Evolutionary conservation across 805 yeast genomes (phyloP).

Genomic region (Candida bentonensis): DNA sequence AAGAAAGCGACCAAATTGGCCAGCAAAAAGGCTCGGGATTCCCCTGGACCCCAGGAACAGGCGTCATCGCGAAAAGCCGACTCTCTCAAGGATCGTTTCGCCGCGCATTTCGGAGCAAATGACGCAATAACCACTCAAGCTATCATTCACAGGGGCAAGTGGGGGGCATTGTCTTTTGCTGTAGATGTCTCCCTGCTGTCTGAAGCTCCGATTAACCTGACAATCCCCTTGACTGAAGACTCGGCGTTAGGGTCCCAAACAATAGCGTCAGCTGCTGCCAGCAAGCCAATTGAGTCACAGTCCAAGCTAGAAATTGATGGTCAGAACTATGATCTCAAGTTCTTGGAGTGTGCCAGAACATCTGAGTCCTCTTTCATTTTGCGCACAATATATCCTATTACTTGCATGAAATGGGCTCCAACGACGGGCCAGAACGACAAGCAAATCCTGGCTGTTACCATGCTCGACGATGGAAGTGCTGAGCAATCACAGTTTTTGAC

Average conservation of each 20-base stretch:
- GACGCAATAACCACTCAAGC: conserved; percentile 26
- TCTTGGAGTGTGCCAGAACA: not conserved
- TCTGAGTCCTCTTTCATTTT: not conserved
- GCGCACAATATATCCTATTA: not conserved
- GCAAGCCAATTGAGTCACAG: too few relatives aligned
- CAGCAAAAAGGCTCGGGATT: too few relatives aligned
- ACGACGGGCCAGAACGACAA: not conserved
- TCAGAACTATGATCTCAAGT: not conserved
- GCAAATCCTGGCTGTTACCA: not conserved
- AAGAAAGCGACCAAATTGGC: too few relatives aligned
- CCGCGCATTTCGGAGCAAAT: conserved; percentile 35
- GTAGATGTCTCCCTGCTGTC: conserved; percentile 13
- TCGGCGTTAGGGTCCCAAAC: not conserved
- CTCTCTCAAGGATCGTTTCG: conserved; percentile 26
- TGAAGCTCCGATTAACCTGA: conserved; percentile 8
- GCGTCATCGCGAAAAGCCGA: too few relatives aligned
- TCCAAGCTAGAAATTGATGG: not conserved
- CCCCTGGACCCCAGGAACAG: too few relatives aligned
- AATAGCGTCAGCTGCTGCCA: not conserved
- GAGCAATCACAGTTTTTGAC: not conserved
- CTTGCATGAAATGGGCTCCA: not conserved
- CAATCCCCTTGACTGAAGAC: not conserved
- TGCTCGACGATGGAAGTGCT: not conserved
- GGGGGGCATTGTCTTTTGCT: conserved; percentile 36
- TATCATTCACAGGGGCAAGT: conserved; percentile 30